Conservation (phyloP, 192 early-diverging fungal species). For the Chytriomyces confervae region DNA sequence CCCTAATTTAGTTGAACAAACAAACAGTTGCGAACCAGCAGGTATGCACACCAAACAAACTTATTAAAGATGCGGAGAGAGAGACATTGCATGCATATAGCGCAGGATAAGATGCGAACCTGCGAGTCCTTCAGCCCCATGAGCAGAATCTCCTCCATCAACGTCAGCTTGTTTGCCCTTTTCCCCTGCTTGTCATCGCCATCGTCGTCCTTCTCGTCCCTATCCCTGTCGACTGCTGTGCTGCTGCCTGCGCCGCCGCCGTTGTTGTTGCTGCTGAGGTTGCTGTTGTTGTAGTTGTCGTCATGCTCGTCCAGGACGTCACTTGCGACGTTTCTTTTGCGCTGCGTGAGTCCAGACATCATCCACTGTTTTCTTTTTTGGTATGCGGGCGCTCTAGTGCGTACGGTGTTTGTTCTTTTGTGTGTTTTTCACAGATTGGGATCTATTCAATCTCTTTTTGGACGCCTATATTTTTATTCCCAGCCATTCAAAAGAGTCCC, state of each 20-base stretch:
- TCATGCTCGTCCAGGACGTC: slow-evolving; percentile 36
- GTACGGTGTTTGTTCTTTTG: no score
- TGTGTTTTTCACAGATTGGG: no score
- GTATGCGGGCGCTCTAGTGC: background rate
- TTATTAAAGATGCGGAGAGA: slow-evolving; percentile 58
- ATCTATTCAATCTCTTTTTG: no score
- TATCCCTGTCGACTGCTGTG: background rate
- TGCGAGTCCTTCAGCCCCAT: slow-evolving; percentile 93
- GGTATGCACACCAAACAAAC: background rate
- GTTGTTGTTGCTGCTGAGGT: background rate
- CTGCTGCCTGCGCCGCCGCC: background rate
- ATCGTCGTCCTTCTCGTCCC: slow-evolving; percentile 29
- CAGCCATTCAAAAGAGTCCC: slow-evolving; percentile 49
- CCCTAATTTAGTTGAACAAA: slow-evolving; percentile 63
- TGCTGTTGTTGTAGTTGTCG: background rate
- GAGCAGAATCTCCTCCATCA: slow-evolving; percentile 95
- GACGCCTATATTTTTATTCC: no score
- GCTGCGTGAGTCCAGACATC: slow-evolving; percentile 49
- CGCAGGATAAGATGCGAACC: slow-evolving; percentile 45
- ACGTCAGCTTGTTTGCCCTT: slow-evolving; percentile 68
- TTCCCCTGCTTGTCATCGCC: slow-evolving; percentile 44
- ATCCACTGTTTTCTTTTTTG: background rate
- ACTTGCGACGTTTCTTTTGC: slow-evolving; percentile 40
- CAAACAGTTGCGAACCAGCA: slow-evolving; percentile 1
- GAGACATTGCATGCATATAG: slow-evolving; percentile 85